Percentiles rank a stretch among this genome's conserved stretches.
Evolutionary conservation across 805 yeast species (phyloP).

Genomic region (Myxozyma vanderwaltii): DNA sequence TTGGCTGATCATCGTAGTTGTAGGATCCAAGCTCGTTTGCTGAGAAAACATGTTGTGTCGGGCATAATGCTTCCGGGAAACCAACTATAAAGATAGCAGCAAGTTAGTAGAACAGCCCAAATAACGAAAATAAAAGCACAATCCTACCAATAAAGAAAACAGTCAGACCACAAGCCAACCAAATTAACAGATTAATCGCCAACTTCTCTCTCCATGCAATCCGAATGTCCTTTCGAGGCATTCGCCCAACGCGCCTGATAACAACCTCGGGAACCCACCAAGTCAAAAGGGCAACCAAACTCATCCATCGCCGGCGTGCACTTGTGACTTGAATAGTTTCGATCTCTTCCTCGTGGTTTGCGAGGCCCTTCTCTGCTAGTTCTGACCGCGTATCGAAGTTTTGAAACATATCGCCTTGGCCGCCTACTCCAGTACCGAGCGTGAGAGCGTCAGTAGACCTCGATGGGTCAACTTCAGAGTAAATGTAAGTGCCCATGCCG

Average conservation of each 20-base stretch:
- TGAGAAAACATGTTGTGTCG: constrained; percentile 45
- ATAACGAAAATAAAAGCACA: background rate
- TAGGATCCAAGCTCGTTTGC: constrained; percentile 42
- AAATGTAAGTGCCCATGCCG: constrained; percentile 9
- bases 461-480: constrained; percentile 33
- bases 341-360: constrained; percentile 39
- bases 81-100: constrained; percentile 38
- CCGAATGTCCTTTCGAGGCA: constrained; percentile 44
- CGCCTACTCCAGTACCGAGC: constrained; percentile 32
- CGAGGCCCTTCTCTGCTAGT: constrained; percentile 43
- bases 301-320: constrained; percentile 45
- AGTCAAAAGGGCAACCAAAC: constrained; percentile 44
- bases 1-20: constrained; percentile 38
- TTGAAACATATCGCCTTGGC: constrained; percentile 40
- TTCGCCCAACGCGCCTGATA: constrained; percentile 40
- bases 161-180: constrained; percentile 43
- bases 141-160: constrained; percentile 28
- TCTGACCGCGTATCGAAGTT: constrained; percentile 42
- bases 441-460: constrained; percentile 33
- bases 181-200: constrained; percentile 48
- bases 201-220: constrained; percentile 49
- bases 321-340: constrained; percentile 37
- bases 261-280: constrained; percentile 48
- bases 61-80: constrained; percentile 47
- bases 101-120: constrained; percentile 39